phyloP scores from a whole-genome alignment of 2,329 filamentous ascomycete species.

The Ramichloridium luteum region DNA sequence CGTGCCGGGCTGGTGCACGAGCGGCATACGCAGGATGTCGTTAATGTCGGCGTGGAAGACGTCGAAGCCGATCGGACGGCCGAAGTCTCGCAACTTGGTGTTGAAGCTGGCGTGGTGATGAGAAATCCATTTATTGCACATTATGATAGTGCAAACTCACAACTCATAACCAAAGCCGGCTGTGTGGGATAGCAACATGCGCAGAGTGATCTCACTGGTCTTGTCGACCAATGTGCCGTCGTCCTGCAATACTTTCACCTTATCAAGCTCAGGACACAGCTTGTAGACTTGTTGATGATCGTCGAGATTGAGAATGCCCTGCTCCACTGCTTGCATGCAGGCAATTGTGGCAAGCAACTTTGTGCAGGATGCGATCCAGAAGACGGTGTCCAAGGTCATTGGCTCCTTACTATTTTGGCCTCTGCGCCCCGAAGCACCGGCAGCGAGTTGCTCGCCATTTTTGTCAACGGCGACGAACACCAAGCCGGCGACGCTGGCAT shows the following conservation, averaged over 20 bases:
- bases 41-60: conserved; percentile 42
- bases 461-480: conserved; percentile 36
- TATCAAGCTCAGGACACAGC: conserved; percentile 33
- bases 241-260: conserved; percentile 30
- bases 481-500: conserved; percentile 27
- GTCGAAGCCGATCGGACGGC: conserved; percentile 40
- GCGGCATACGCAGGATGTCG: conserved; percentile 39
- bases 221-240: conserved; percentile 31
- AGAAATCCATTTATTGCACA: background rate
- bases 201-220: conserved; percentile 36
- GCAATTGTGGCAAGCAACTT: conserved; percentile 35
- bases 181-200: conserved; percentile 41
- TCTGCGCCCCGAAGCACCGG: conserved; percentile 31
- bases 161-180: conserved; percentile 39
- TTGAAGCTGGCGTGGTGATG: no score
- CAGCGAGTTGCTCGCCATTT: conserved; percentile 30
- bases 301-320: conserved; percentile 31
- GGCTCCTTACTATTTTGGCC: conserved; percentile 32
- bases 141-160: conserved; percentile 9
- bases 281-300: conserved; percentile 29
- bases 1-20: conserved; percentile 52
- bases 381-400: conserved; percentile 49
- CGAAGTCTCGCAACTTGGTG: conserved; percentile 29
- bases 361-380: conserved; percentile 44
- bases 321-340: conserved; percentile 37